These are phyloP conservation scores for Diospyros kaki DNA, from an alignment of 148 eudicot genomes.

Conservation along the genomic window DNA sequence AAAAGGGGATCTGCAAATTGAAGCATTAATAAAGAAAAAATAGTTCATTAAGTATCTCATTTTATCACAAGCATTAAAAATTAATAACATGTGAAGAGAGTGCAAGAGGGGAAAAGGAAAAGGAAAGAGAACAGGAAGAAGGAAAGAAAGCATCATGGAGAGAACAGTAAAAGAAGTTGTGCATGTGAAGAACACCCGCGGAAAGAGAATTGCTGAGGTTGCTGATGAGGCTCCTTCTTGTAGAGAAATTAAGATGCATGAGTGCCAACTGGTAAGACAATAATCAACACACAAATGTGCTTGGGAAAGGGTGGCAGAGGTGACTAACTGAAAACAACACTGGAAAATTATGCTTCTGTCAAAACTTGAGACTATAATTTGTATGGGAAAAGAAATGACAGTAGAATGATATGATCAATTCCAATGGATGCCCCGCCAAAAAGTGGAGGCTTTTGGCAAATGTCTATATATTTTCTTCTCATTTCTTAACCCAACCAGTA, in stretches of 20 bases:
- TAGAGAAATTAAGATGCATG: neutral
- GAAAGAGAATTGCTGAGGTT: too few species aligned
- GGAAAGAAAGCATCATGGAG: neutral
- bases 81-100: neutral
- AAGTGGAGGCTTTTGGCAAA: too few species aligned
- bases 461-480: too few species aligned
- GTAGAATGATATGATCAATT: too few species aligned
- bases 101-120: neutral
- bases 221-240: too few species aligned
- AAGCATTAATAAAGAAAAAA: constrained; percentile 11
- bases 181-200: too few species aligned
- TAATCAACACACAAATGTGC: neutral
- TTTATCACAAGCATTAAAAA: neutral
- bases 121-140: neutral
- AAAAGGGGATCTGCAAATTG: constrained; percentile 75
- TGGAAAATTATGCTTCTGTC: too few species aligned
- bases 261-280: neutral
- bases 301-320: neutral
- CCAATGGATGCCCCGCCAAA: too few species aligned
- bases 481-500: too few species aligned
- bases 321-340: neutral
- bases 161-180: too few species aligned
- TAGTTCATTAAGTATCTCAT: neutral
- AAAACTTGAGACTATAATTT: too few species aligned
- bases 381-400: too few species aligned